A percentile compares a stretch with the other conserved stretches of the same genome.
phyloP scores from a whole-genome alignment of 2,329 filamentous ascomycete species.

The Diaporthe sp. region DNA sequence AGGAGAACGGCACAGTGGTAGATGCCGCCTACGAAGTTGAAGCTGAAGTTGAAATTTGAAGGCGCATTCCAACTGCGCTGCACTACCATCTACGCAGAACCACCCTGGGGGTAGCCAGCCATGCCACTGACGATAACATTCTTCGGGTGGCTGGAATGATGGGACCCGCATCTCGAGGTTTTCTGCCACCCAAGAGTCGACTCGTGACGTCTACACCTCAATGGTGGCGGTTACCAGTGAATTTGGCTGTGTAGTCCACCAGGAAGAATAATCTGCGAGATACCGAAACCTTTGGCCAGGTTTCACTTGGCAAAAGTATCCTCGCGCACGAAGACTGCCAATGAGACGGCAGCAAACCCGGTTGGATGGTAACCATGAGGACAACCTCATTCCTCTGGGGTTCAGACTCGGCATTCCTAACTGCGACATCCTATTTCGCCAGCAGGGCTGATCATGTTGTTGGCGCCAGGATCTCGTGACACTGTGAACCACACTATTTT shows the following conservation, averaged over 20 bases:
- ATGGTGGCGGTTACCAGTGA: neutral
- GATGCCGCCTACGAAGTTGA: constrained; percentile 69
- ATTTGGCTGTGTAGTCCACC: neutral
- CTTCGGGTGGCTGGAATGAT: no score
- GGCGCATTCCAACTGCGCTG: neutral
- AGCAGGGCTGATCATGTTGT: neutral
- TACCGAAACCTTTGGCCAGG: neutral
- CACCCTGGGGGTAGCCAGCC: neutral
- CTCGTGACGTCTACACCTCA: neutral
- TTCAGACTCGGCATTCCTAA: constrained; percentile 11
- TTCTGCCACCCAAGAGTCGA: neutral
- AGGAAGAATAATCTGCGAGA: neutral
- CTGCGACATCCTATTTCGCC: no score
- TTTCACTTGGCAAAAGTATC: constrained; percentile 1
- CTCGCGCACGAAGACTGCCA: neutral
- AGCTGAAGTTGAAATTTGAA: constrained; percentile 60
- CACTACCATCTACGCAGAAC: neutral
- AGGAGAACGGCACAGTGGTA: constrained; percentile 63
- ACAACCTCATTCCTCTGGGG: neutral
- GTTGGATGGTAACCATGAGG: neutral
- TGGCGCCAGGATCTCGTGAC: no score
- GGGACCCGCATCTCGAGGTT: neutral
- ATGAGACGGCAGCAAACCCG: neutral
- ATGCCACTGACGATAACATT: neutral
- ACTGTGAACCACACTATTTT: neutral